phyloP scores from a whole-genome alignment of 176 grass and related monocot species.

The Miscanthus lutarioriparius region DNA sequence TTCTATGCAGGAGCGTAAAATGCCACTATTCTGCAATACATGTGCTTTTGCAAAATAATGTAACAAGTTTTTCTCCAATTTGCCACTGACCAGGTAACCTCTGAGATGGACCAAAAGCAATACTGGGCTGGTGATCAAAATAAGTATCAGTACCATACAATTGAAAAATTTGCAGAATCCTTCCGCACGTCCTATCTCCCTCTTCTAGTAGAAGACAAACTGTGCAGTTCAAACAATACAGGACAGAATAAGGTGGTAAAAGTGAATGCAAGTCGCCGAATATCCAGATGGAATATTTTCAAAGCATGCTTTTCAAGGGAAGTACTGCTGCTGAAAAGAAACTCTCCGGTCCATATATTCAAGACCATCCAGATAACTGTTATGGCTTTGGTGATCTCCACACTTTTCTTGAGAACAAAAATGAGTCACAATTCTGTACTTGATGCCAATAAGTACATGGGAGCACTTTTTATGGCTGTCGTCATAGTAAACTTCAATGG shows the following conservation, averaged over 20 bases:
- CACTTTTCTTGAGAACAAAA: constrained; percentile 70
- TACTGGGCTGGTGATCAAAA: constrained; percentile 71
- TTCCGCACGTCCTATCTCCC: constrained; percentile 52
- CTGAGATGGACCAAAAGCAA: constrained; percentile 82
- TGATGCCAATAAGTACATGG: constrained; percentile 81
- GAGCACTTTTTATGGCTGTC: constrained; percentile 64
- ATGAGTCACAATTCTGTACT: constrained; percentile 70
- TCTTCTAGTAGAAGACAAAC: constrained; percentile 30
- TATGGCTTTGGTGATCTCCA: constrained; percentile 76
- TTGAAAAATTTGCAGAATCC: constrained; percentile 56
- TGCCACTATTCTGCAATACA: constrained; percentile 22
- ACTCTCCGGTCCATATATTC: constrained; percentile 90
- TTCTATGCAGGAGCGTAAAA: not conserved
- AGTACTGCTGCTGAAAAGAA: constrained; percentile 76
- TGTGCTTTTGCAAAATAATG: constrained; percentile 20
- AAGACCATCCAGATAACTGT: constrained; percentile 82
- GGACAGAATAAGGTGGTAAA: constrained; percentile 42
- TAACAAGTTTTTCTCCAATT: constrained; percentile 18
- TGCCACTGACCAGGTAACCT: constrained; percentile 64
- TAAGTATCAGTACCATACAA: constrained; percentile 66
- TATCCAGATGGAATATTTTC: constrained; percentile 85
- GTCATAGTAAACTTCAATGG: constrained; percentile 90
- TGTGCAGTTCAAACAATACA: constrained; percentile 37
- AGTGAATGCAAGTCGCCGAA: constrained; percentile 38
- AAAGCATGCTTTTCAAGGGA: constrained; percentile 90